These are phyloP conservation scores for Eryngium alpinum DNA, from an alignment of 140 eudicot genomes.

Conservation along the genomic window DNA sequence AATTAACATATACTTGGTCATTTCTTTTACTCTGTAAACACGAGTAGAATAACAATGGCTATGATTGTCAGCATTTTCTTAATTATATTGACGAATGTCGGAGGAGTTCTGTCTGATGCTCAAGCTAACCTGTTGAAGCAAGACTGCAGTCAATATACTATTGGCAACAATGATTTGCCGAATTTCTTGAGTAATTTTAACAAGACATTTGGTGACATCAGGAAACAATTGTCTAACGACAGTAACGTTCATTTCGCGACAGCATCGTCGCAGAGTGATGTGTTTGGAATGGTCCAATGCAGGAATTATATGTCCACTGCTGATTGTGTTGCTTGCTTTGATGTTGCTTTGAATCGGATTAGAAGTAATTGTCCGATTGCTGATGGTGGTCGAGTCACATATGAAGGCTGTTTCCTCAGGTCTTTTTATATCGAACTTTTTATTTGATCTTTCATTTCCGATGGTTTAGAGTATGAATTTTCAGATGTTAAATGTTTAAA, in stretches of 20 bases:
- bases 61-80: not conserved
- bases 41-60: no score
- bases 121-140: not conserved
- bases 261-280: not conserved
- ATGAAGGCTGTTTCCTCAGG: slow-evolving; percentile 8
- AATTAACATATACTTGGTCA: no score
- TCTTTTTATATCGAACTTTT: no score
- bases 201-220: not conserved
- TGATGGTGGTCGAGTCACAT: not conserved
- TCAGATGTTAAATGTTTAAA: not conserved
- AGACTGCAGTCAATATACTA: slow-evolving; percentile 8
- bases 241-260: slow-evolving; percentile 3
- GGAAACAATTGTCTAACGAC: not conserved
- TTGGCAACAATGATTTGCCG: not conserved
- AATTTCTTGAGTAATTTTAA: not conserved
- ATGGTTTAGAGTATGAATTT: no score
- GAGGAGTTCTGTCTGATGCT: not conserved
- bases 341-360: not conserved
- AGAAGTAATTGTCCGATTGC: not conserved
- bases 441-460: not conserved
- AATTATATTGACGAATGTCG: not conserved
- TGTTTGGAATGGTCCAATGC: not conserved
- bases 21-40: no score
- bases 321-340: slow-evolving; percentile 10
- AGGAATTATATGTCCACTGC: not conserved